Evolutionary conservation across 1,284 basidiomycete species (phyloP).

Genomic region (Ustilago trichophora): DNA sequence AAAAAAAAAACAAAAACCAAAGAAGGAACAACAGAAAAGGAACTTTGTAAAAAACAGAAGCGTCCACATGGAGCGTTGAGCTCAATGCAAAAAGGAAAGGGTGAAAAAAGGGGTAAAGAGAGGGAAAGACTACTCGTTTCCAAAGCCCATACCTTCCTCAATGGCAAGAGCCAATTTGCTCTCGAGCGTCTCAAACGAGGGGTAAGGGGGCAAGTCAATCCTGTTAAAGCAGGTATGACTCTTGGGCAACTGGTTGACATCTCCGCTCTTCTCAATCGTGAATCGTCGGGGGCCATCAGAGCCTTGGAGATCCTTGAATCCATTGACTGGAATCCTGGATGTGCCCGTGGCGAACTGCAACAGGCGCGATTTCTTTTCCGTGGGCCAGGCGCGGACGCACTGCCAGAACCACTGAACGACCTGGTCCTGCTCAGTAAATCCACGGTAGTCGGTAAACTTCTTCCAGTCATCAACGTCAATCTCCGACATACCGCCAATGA

Average conservation of each 20-base stretch:
- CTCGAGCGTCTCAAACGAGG: conserved; percentile 60
- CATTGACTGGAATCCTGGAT: conserved; percentile 95
- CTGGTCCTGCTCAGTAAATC: conserved; percentile 68
- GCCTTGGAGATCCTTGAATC: conserved; percentile 98
- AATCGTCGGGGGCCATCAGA: conserved; percentile 81
- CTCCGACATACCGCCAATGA: conserved; percentile 99
- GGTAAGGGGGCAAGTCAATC: conserved; percentile 66
- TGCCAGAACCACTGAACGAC: conserved; percentile 99
- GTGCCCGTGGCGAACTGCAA: conserved; percentile 96
- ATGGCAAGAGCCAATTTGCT: conserved; percentile 64
- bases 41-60: too few relatives aligned
- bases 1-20: too few relatives aligned
- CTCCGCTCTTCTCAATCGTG: conserved; percentile 66
- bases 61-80: conserved; percentile 4
- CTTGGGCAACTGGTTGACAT: conserved; percentile 64
- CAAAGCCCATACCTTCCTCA: conserved; percentile 64
- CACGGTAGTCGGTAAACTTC: conserved; percentile 74
- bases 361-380: conserved; percentile 91
- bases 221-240: conserved; percentile 66
- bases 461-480: conserved; percentile 81
- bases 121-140: conserved; percentile 52
- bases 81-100: too few relatives aligned
- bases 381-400: conserved; percentile 92
- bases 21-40: neutral
- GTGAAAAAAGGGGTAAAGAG: neutral